A percentile compares a stretch with the other conserved stretches of the same genome.
Conservation (phyloP, 805 yeast species). For the Diddensiella caesifluorescens region DNA sequence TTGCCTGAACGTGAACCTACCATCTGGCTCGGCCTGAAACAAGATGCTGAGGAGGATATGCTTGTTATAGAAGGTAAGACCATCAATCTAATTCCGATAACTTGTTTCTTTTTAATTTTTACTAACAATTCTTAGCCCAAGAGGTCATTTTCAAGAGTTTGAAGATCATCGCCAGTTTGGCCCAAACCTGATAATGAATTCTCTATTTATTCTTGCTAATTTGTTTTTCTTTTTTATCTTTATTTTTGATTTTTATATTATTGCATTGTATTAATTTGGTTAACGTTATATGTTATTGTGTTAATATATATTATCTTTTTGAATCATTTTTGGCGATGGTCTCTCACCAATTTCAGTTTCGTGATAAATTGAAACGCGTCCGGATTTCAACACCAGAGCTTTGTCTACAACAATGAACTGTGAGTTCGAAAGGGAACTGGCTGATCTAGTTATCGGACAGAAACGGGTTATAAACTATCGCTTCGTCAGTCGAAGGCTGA, state of each 20-base stretch:
- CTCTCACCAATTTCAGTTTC: too few species aligned
- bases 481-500: constrained; percentile 16
- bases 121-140: not conserved
- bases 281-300: constrained; percentile 1
- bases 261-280: not conserved
- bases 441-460: not conserved
- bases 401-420: not conserved
- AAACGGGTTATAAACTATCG: constrained; percentile 16
- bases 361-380: too few species aligned
- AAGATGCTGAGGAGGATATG: constrained; percentile 38
- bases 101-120: too few species aligned
- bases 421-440: not conserved
- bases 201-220: too few species aligned
- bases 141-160: not conserved
- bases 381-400: too few species aligned
- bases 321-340: too few species aligned
- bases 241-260: not conserved
- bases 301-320: too few species aligned
- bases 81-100: not conserved
- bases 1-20: constrained; percentile 53
- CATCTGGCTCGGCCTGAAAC: constrained; percentile 48
- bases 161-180: constrained; percentile 3
- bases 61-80: constrained; percentile 18
- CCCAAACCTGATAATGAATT: too few species aligned
- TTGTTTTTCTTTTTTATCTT: constrained; percentile 1